Base-by-base conservation (phyloP, 2,329 filamentous ascomycete genomes). In the Aspergillus sp. region DNA sequence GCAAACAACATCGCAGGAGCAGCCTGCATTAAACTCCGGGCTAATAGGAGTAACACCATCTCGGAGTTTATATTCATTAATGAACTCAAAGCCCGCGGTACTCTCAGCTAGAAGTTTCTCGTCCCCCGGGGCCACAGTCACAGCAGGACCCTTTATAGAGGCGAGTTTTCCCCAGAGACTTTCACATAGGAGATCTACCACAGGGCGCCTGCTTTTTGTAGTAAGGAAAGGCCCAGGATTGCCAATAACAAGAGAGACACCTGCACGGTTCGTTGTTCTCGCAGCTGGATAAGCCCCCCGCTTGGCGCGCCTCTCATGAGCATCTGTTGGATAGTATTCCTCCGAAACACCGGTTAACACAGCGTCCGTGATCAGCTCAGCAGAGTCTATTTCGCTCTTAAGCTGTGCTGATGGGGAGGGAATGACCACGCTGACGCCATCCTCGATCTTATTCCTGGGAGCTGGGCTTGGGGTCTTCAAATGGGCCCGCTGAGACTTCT, bases 81-180 rank as follows among this genome's bases (percentile, higher is more conserved):
- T 61, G 15, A 77, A 77, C n/a, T 73, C 70, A 53, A 77, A 76
- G 41, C 74, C 74, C 0, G 68, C 55, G 0, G 67, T 66, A 11
- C 72, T 64, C 2, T 64, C 57, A 1, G 70, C 62, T 0, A 72
- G 61, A 7, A 50, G 51, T 2, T 45, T 48, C 4, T 65, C 58
- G 17, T 62, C 58, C 0, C 53, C 55, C 1, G 60, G 52, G 0
- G 59, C 60, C 30, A 73, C 55, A 3, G 59, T 65, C 17, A 76
- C 68, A 0, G 50, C 17, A 1, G 74, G 74, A 0, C 75, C 74
- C 7, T 66, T 50, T 17, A 68, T 70, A 18, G 39, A 49, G 0
- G 49, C 24, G 2, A 74, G 55, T 43, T 72, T 74, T 18, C 62
- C 53, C 4, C 66, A 43, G 1, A 74, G 57, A 0, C 56, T 58